A percentile compares a stretch with the other conserved stretches of the same genome.
Evolutionary conservation across 306 rosid genomes (phyloP).

Genomic region (Ochetophila trinervis): DNA sequence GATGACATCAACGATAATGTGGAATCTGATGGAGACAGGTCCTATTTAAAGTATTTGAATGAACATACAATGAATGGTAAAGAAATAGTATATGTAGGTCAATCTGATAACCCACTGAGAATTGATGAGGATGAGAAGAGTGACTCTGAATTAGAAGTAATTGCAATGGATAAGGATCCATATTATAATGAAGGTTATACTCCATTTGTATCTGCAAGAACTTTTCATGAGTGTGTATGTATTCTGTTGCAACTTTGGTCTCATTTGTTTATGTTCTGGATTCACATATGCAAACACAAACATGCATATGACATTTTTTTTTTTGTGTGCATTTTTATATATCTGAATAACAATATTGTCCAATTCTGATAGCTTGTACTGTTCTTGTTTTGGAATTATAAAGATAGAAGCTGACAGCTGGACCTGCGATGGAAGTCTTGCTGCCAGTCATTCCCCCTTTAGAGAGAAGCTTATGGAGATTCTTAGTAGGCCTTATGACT

Average conservation of each 20-base stretch:
- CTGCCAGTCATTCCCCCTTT: slow-evolving; percentile 32
- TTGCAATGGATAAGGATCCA: slow-evolving; percentile 33
- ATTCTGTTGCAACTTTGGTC: slow-evolving; percentile 9
- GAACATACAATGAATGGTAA: slow-evolving; percentile 12
- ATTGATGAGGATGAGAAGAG: slow-evolving; percentile 19
- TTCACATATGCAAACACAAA: background rate
- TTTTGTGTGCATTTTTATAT: slow-evolving; percentile 1
- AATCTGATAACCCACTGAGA: slow-evolving; percentile 15
- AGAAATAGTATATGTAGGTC: slow-evolving; percentile 1
- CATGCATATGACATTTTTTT: background rate
- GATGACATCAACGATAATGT: background rate
- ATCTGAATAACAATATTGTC: background rate
- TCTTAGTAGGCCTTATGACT: slow-evolving; percentile 55
- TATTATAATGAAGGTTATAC: slow-evolving; percentile 16
- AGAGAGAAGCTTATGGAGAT: slow-evolving; percentile 49
- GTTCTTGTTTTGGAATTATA: slow-evolving; percentile 24
- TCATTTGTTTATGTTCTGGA: slow-evolving; percentile 5
- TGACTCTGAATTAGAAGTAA: slow-evolving; percentile 39
- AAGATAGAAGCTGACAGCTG: slow-evolving; percentile 25
- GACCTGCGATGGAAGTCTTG: slow-evolving; percentile 3
- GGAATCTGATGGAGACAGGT: slow-evolving; percentile 28
- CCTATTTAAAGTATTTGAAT: slow-evolving; percentile 28
- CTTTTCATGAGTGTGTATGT: slow-evolving; percentile 30
- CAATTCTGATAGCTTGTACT: slow-evolving; percentile 22
- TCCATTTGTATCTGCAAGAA: slow-evolving; percentile 29